Conservation (phyloP, 176 grass and related monocot species). For the Raddia guianensis region DNA sequence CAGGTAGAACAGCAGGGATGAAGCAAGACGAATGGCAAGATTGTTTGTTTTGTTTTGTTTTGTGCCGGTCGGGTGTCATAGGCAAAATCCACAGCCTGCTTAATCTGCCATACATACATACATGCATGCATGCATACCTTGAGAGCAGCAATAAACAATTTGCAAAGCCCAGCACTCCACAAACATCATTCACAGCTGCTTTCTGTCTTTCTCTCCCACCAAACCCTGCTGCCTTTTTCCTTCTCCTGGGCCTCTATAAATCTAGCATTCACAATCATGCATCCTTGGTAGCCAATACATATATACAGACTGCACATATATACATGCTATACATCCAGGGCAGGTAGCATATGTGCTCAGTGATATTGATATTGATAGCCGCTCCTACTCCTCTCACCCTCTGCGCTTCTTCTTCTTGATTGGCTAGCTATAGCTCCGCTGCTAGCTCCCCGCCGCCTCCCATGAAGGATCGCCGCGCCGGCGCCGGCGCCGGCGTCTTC, state of each 20-base stretch:
- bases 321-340: no score
- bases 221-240: slow-evolving; percentile 35
- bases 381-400: neutral
- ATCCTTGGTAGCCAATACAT: slow-evolving; percentile 44
- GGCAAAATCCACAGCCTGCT: no score
- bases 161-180: neutral
- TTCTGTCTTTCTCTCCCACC: slow-evolving; percentile 44
- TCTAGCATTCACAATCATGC: slow-evolving; percentile 37
- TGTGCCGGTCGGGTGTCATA: no score
- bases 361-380: neutral
- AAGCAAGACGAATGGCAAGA: no score
- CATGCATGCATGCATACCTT: no score
- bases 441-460: slow-evolving; percentile 1
- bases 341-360: neutral
- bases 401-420: neutral
- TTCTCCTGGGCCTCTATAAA: neutral
- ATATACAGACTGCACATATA: slow-evolving; percentile 32
- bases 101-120: no score
- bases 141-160: no score
- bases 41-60: no score
- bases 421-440: neutral
- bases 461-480: slow-evolving; percentile 74
- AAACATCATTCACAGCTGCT: neutral
- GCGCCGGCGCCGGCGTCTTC: slow-evolving; percentile 42
- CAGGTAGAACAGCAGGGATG: no score